Evolutionary conservation across 805 yeast genomes (phyloP), one percentile per base, ranked within the genome.

Genomic region (Candida multigemmis): DNA sequence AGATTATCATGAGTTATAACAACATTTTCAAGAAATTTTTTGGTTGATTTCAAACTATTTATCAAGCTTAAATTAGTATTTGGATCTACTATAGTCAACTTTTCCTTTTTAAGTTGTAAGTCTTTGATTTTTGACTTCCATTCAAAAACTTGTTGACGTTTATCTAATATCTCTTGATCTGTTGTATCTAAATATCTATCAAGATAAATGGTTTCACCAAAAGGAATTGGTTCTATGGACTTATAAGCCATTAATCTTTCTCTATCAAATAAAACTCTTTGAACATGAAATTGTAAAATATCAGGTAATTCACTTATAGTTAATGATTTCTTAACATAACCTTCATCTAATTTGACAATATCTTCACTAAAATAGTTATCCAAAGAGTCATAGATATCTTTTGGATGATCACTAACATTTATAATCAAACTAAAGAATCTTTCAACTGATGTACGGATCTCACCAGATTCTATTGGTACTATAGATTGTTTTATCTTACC

Each of bases 191-290:
- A 58, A 45, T 87, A 91, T 34, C 96, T 65, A 54, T 91, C 98
- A 70, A 91, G 72, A 48, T 81, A 87, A 6, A 91, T 53, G 7
- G 63, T 71, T 28, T 84, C 82, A 16, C 75, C 72, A 46, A 86
- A 85, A 3, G 87, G 87, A 25, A 91, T 64, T 6, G 86, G 93
- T 31, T 80, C 86, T 22, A 72, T 68, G 2, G 86, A 77, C 48
- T 91, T 91, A 44, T 83, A 83, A 0, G 94, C 84, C 52, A 77
- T 68, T 26, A 77, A 65, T 9, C 69, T 55, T 29, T 65, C 77
- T 23, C 86, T 65, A 46, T 91, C 96, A 49, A 78, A 91, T 48
- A 84, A 83, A 1, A 91, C 97, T 46, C 98, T 67, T 53, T 87
- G 97, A 6, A 91, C 82, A 47, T 91, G 98, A 25, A 91, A 72